A percentile compares a stretch with the other conserved stretches of the same genome.
Conservation (phyloP, 495 filamentous ascomycete genomes). For the Talaromyces nanjingensis region DNA sequence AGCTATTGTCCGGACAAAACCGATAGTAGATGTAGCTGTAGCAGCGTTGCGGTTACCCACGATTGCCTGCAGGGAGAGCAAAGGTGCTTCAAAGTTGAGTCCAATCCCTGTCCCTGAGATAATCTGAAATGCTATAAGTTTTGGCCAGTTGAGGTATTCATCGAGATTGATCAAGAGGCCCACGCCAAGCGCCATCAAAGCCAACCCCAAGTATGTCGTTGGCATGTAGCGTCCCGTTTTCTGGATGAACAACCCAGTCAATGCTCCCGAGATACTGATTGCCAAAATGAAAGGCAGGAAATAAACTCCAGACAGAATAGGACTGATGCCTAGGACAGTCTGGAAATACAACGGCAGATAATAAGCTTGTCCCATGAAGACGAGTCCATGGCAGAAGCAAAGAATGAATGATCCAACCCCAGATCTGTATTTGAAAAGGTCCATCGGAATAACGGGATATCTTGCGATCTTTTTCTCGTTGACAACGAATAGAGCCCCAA, state of each 20-base stretch:
- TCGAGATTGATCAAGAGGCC: conserved; percentile 59
- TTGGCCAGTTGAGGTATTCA: conserved; percentile 42
- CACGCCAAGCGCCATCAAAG: conserved; percentile 54
- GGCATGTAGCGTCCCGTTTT: conserved; percentile 43
- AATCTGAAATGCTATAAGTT: conserved; percentile 51
- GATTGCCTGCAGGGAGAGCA: conserved; percentile 36
- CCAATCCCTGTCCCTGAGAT: conserved; percentile 51
- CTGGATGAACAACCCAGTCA: conserved; percentile 42
- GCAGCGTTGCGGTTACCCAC: conserved; percentile 29
- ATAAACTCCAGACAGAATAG: conserved; percentile 64
- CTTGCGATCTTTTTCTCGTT: conserved; percentile 66
- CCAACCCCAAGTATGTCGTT: conserved; percentile 49
- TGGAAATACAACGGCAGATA: conserved; percentile 51
- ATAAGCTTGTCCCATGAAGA: conserved; percentile 39
- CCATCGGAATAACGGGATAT: conserved; percentile 69
- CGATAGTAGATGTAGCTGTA: conserved; percentile 28
- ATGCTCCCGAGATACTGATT: conserved; percentile 48
- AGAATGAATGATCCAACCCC: conserved; percentile 36
- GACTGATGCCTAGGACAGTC: conserved; percentile 51
- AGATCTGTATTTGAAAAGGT: conserved; percentile 48
- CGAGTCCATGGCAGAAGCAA: conserved; percentile 31
- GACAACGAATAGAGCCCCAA: conserved; percentile 55
- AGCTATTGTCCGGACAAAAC: conserved; percentile 29
- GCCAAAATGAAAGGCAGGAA: conserved; percentile 61
- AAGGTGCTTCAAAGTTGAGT: conserved; percentile 53